Evolutionary conservation across 169 alveolate genomes (phyloP).

Genomic region (Plasmodium fragile): DNA sequence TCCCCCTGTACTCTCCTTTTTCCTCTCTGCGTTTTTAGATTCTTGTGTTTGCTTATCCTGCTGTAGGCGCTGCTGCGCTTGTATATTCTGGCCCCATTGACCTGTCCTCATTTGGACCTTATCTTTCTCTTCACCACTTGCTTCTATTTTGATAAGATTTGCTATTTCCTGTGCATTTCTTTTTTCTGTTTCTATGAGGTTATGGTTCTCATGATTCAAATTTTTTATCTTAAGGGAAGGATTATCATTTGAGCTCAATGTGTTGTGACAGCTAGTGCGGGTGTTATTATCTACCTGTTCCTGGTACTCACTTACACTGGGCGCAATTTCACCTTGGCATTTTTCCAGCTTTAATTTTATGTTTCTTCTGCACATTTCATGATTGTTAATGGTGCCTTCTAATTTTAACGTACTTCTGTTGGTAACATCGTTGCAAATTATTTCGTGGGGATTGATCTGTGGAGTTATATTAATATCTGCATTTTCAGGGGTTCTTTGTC

Average conservation of each 20-base stretch:
- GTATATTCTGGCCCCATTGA: not conserved
- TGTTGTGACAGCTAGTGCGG: not conserved
- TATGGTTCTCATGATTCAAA: not conserved
- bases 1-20: not conserved
- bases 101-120: not conserved
- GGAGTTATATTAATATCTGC: not conserved
- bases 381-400: not conserved
- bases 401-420: not conserved
- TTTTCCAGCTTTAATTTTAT: slow-evolving; percentile 12
- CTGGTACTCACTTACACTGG: not conserved
- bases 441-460: not conserved
- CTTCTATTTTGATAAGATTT: not conserved
- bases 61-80: not conserved
- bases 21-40: not conserved
- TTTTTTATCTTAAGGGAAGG: not conserved
- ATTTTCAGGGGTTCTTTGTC: not conserved
- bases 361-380: not conserved
- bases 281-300: slow-evolving; percentile 6
- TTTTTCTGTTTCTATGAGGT: not conserved
- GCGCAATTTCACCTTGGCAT: not conserved
- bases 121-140: not conserved
- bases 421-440: not conserved
- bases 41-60: not conserved
- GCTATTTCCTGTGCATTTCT: not conserved
- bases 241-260: not conserved